Conservation (phyloP, 1,284 basidiomycete genomes). For the Naganishia cerealis region DNA sequence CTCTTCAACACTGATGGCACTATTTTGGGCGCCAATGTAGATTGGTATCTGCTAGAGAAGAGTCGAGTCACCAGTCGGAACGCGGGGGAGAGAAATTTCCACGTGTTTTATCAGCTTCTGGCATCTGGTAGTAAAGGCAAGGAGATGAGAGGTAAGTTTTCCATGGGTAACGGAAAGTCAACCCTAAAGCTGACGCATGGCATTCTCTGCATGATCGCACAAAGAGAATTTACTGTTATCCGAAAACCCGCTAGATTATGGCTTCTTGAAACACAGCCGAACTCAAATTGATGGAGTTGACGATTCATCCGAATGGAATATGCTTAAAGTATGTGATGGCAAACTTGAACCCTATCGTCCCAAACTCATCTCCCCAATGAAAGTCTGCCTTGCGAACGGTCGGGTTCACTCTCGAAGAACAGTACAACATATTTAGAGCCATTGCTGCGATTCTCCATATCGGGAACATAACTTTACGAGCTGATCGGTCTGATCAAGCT, state of each 20-base stretch:
- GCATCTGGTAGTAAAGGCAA: constrained; percentile 63
- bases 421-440: constrained; percentile 90
- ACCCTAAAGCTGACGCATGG: neutral
- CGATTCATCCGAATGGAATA: constrained; percentile 82
- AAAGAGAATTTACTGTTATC: constrained; percentile 74
- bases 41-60: constrained; percentile 99
- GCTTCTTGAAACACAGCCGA: constrained; percentile 85
- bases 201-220: neutral
- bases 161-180: neutral
- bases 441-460: constrained; percentile 92
- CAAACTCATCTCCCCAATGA: neutral
- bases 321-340: constrained; percentile 63
- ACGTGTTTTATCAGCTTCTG: constrained; percentile 91
- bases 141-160: constrained; percentile 63
- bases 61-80: constrained; percentile 87
- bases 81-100: constrained; percentile 87
- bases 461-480: constrained; percentile 83
- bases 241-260: constrained; percentile 76
- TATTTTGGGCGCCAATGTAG: constrained; percentile 96
- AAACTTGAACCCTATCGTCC: no score
- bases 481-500: constrained; percentile 83
- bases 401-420: constrained; percentile 80
- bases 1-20: constrained; percentile 90
- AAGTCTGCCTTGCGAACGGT: constrained; percentile 79
- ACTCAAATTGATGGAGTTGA: constrained; percentile 92